A percentile compares a stretch with the other conserved stretches of the same genome.
phyloP scores from a whole-genome alignment of 2,329 filamentous ascomycete genomes.

The Pseudocercospora eumusae region DNA sequence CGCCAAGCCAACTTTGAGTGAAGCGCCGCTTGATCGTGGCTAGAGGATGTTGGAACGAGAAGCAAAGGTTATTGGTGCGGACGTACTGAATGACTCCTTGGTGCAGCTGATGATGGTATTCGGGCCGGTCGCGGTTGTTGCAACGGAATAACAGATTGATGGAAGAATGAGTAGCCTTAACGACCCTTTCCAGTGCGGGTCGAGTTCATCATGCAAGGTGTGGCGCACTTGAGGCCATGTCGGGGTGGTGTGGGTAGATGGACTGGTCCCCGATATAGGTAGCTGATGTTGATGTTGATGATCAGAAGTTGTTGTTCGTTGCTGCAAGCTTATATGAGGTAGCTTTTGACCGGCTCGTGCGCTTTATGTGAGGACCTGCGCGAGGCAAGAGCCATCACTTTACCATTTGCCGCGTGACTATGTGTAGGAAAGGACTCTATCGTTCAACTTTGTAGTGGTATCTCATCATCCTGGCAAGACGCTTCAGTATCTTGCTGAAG shows the following conservation, averaged over 20 bases:
- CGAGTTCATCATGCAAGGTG: not conserved
- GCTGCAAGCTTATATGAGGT: not conserved
- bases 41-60: not conserved
- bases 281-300: conserved; percentile 1
- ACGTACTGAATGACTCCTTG: not conserved
- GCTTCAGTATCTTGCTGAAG: not conserved
- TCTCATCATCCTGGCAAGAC: not conserved
- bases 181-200: conserved; percentile 9
- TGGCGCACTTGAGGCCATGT: not conserved
- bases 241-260: not conserved
- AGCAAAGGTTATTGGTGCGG: not conserved
- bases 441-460: not conserved
- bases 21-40: not conserved
- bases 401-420: not conserved
- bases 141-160: not conserved
- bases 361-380: not conserved
- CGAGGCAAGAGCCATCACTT: not conserved
- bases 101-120: not conserved
- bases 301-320: not conserved
- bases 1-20: not conserved
- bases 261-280: not conserved
- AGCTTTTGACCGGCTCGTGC: not conserved
- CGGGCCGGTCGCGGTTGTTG: not conserved
- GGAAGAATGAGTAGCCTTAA: not conserved
- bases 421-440: not conserved